These are phyloP conservation scores for Phytophthora citricola DNA, from an alignment of 352 stramenopile species.

Conservation along the genomic window DNA sequence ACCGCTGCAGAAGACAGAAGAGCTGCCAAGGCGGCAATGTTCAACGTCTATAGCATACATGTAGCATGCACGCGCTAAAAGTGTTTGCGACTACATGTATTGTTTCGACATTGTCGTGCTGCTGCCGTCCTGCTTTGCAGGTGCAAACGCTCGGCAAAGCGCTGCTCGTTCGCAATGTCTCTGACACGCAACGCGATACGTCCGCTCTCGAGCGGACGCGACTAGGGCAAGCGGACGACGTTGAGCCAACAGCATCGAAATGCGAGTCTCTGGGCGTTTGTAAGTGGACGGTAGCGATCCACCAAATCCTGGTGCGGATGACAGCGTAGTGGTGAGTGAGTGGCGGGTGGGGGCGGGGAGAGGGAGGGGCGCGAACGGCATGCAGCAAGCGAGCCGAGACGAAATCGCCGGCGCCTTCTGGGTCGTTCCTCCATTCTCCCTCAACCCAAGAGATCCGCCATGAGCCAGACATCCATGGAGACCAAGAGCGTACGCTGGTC, in stretches of 20 bases:
- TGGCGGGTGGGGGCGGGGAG: slow-evolving; percentile 6
- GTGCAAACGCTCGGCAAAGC: not conserved
- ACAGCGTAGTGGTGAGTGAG: slow-evolving; percentile 5
- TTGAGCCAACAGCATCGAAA: slow-evolving; percentile 9
- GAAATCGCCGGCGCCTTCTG: slow-evolving; percentile 19
- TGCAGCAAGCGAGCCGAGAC: slow-evolving; percentile 7
- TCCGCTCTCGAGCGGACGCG: slow-evolving; percentile 15
- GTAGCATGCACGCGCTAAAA: not conserved
- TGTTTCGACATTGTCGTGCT: no score
- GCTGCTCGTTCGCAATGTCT: not conserved
- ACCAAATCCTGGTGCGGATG: slow-evolving; percentile 11
- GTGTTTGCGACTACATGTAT: not conserved
- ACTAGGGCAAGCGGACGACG: slow-evolving; percentile 19
- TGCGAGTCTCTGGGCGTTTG: slow-evolving; percentile 13
- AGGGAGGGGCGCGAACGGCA: slow-evolving; percentile 5
- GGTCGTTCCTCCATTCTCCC: slow-evolving; percentile 15
- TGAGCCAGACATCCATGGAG: not conserved
- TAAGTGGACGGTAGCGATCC: slow-evolving; percentile 17
- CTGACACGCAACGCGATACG: slow-evolving; percentile 22
- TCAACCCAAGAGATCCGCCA: slow-evolving; percentile 1
- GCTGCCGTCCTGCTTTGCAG: no score
- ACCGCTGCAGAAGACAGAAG: slow-evolving; percentile 1
- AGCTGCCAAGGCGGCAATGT: not conserved
- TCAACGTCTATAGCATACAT: not conserved
- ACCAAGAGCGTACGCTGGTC: slow-evolving; percentile 44